These are phyloP conservation scores for Dissophora globulifera DNA, from an alignment of 192 early-diverging fungal genomes.

Conservation along the genomic window DNA sequence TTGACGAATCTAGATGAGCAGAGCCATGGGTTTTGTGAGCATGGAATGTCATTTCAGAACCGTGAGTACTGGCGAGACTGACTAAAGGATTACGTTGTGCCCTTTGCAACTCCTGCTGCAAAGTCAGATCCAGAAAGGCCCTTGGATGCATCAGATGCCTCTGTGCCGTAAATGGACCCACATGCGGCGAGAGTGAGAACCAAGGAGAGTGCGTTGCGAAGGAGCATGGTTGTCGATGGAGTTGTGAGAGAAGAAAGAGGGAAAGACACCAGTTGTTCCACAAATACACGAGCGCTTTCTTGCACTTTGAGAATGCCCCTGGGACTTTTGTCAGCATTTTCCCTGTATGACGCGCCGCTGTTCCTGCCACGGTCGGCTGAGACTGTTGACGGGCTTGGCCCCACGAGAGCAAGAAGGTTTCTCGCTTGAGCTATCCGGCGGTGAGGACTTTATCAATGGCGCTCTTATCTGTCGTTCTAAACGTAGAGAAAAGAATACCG, in stretches of 20 bases:
- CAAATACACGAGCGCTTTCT: too few relatives aligned
- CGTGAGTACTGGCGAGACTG: not conserved
- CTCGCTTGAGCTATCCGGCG: too few relatives aligned
- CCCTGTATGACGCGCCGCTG: too few relatives aligned
- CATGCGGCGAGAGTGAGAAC: conserved; percentile 34
- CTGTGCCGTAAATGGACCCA: conserved; percentile 26
- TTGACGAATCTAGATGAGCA: conserved; percentile 60
- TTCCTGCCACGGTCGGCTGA: too few relatives aligned
- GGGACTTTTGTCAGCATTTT: too few relatives aligned
- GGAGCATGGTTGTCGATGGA: conserved; percentile 9
- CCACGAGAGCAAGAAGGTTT: too few relatives aligned
- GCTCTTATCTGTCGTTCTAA: too few relatives aligned
- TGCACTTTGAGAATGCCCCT: too few relatives aligned
- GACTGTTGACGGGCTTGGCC: too few relatives aligned
- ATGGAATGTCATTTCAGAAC: not conserved
- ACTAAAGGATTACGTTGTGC: conserved; percentile 54
- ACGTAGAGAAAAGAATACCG: too few relatives aligned
- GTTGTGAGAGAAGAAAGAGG: not conserved
- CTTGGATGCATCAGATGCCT: conserved; percentile 55
- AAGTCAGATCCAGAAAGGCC: conserved; percentile 58
- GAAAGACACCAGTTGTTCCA: too few relatives aligned
- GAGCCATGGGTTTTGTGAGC: not conserved
- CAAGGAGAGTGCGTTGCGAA: conserved; percentile 26
- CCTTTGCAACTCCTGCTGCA: conserved; percentile 52
- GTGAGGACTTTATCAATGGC: too few relatives aligned